Base-by-base conservation (phyloP, 2,329 filamentous ascomycete genomes). In the Apiospora marii region DNA sequence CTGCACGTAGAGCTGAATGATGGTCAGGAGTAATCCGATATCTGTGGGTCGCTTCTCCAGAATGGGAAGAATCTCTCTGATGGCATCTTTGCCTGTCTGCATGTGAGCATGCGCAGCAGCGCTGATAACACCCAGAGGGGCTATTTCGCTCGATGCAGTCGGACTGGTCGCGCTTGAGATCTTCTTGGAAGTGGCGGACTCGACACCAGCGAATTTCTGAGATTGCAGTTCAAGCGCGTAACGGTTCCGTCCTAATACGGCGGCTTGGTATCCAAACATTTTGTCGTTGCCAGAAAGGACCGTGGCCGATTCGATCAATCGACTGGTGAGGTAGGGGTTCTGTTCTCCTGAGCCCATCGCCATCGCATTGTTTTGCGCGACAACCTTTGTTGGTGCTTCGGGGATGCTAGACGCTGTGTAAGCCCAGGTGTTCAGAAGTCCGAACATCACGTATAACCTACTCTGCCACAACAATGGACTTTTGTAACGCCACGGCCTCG, bases 1-100 rank as follows among this genome's bases (percentile, higher is more conserved):
- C 69, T 91, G 86, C 22, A 96, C 86, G 79, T 97, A 95, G 64
- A 98, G 88, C 81, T 98, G 95, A 13, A 96, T 88, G 72, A 94
- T 89, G 13, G 94, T 95, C 51, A 98, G 85, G 34, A 94, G 84
- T 3, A 98, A 86, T 1, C 95, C 96, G 30, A 98, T 85, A 79
- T 98, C 94, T 73, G 90, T 90, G 0, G 95, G 94, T 43, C 94
- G 87, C 79, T 91, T 92, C 77, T 94, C 92, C 8, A 96, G 84
- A 16, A 95, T 82, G 0, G 90, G 89, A 4, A 94, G 83, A 37
- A 97, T 89, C 48, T 89, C 86, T 79, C 92, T 93, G 46, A 97
- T 83, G 6, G 92, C 91, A 67, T 90, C 87, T 77, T 92, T 92
- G 64, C 91, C 92, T 13, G 87, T 87, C 75, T 87, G 83, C 48